phyloP scores from a whole-genome alignment of 352 stramenopile species.

The Phytophthora hibernalis region DNA sequence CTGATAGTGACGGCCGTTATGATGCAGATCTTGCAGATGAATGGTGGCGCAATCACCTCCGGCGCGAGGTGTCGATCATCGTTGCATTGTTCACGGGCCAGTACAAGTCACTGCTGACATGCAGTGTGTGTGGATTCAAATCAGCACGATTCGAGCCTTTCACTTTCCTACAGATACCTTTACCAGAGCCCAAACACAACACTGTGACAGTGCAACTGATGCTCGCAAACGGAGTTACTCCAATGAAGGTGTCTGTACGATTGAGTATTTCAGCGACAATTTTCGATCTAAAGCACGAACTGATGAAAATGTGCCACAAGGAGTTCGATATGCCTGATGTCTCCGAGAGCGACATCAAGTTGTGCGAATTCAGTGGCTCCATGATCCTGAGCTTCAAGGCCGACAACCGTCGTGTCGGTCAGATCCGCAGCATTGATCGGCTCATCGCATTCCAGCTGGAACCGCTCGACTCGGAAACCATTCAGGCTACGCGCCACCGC shows the following conservation, averaged over 20 bases:
- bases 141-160: slow-evolving; percentile 95
- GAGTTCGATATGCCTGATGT: slow-evolving; percentile 75
- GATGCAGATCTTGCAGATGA: slow-evolving; percentile 98
- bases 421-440: slow-evolving; percentile 89
- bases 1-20: slow-evolving; percentile 96
- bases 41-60: slow-evolving; percentile 99
- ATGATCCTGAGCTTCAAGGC: slow-evolving; percentile 91
- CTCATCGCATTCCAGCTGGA: slow-evolving; percentile 89
- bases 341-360: slow-evolving; percentile 82
- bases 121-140: slow-evolving; percentile 96
- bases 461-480: slow-evolving; percentile 66
- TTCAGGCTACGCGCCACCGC: slow-evolving; percentile 76
- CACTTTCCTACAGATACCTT: slow-evolving; percentile 87
- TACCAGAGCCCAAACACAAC: slow-evolving; percentile 89
- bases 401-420: slow-evolving; percentile 81
- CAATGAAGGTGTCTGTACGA: slow-evolving; percentile 83
- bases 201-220: slow-evolving; percentile 86
- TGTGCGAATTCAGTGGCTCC: slow-evolving; percentile 87
- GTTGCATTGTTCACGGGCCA: slow-evolving; percentile 99
- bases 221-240: slow-evolving; percentile 71
- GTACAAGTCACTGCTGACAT: slow-evolving; percentile 98
- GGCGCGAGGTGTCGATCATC: slow-evolving; percentile 98
- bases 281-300: slow-evolving; percentile 86
- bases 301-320: slow-evolving; percentile 80
- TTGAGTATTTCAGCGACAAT: slow-evolving; percentile 85